A percentile compares a stretch with the other conserved stretches of the same genome.
phyloP scores from a whole-genome alignment of 2,329 filamentous ascomycete species.

The Penicillium sp. region DNA sequence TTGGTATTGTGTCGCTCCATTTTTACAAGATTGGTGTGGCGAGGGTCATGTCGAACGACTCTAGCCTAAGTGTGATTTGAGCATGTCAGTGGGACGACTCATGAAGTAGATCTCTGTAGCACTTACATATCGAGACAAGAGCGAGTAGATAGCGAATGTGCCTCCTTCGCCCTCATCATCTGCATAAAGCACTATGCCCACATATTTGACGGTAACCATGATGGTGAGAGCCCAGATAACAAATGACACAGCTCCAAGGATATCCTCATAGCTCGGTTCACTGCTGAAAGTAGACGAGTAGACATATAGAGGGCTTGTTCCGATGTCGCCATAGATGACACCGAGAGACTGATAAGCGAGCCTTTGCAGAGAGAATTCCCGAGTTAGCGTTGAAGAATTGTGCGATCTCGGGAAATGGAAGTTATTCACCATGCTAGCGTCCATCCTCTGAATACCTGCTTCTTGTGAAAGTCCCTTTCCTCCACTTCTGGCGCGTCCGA shows the following conservation, averaged over 20 bases:
- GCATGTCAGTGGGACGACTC: background rate
- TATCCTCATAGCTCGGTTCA: constrained; percentile 50
- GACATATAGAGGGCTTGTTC: constrained; percentile 61
- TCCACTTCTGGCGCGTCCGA: background rate
- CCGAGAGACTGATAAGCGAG: constrained; percentile 60
- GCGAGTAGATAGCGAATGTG: constrained; percentile 58
- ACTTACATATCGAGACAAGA: constrained; percentile 56
- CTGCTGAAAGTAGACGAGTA: constrained; percentile 58
- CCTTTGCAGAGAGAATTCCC: constrained; percentile 25
- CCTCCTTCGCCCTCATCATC: constrained; percentile 63
- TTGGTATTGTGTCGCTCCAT: constrained; percentile 52
- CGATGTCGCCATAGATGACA: constrained; percentile 64
- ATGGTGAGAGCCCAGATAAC: constrained; percentile 60
- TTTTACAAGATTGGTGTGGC: constrained; percentile 51
- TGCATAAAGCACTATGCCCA: constrained; percentile 56
- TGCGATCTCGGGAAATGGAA: background rate
- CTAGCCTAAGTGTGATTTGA: constrained; percentile 45
- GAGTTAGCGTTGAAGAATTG: background rate
- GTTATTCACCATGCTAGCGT: background rate
- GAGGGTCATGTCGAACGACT: constrained; percentile 57
- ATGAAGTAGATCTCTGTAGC: background rate
- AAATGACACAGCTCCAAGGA: constrained; percentile 58
- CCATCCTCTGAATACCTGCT: constrained; percentile 9
- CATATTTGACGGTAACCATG: constrained; percentile 63
- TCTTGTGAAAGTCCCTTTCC: constrained; percentile 4